Evolutionary conservation across 2,329 filamentous ascomycete species (phyloP), one percentile per base, ranked within the genome.

Genomic region (Alternaria sp.): DNA sequence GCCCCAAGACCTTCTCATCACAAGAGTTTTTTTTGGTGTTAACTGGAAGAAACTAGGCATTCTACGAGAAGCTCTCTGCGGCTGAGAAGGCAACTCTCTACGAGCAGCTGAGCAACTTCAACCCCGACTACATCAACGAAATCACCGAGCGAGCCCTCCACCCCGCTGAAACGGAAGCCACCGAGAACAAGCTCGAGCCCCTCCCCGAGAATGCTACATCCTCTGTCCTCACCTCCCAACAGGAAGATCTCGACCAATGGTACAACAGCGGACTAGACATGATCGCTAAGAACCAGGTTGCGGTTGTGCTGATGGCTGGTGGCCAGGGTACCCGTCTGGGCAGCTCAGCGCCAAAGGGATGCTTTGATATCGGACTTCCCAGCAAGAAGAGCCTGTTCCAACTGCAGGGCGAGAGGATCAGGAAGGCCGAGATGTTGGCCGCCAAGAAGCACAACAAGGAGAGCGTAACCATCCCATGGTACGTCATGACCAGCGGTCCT

Each of bases 401-500:
- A 83, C 91, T 99, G 70, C 95, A 99, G 80, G 95, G 91, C 42
- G 93, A 99, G 86, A 86, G 95, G 54, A 98, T 99, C 75, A 85
- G 85, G 72, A 96, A 93, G 82, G 81, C 96, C 8, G 91, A 98
- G 81, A 81, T 88, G 71, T 83, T 98, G 65, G 93, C 94, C 41
- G 84, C 88, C 69, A 88, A 90, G 78, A 87, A 89, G 75, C 83
- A 86, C 53, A 85, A 85, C 57, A 84, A 84, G 66, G 75, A 72
- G 46, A 82, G 80, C 60, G 82, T 82, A 48, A 82, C 90, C 31
- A 88, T 98, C 40, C 95, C 95, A 11, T 99, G 95, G 95, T 99
- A 99, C 81, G 92, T 99, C 79, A 99, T 99, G 95, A 99, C 95
- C 72, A 97, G 92, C 72, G 95, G 95, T 4, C 95, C 95, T 44